Percentiles rank a stretch among this genome's conserved stretches.
phyloP scores from a whole-genome alignment of 495 filamentous ascomycete genomes.

The Tuber brumale region DNA sequence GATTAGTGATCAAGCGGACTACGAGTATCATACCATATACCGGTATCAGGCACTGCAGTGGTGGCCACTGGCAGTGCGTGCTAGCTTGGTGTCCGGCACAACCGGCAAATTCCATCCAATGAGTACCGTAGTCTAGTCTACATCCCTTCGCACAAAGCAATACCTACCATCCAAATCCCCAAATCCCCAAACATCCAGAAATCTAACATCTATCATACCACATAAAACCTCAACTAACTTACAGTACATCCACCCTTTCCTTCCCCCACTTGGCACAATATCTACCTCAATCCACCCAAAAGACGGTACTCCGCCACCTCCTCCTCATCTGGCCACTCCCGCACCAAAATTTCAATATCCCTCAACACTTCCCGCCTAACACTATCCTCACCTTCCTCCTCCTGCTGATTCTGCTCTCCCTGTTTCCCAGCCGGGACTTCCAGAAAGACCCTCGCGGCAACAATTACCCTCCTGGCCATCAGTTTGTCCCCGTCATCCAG shows the following conservation, averaged over 20 bases:
- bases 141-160: background rate
- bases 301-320: slow-evolving; percentile 21
- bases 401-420: slow-evolving; percentile 8
- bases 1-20: background rate
- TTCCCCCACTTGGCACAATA: background rate
- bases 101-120: background rate
- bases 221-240: background rate
- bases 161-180: background rate
- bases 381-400: slow-evolving; percentile 6
- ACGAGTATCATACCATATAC: background rate
- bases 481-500: background rate
- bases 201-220: background rate
- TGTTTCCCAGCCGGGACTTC: slow-evolving; percentile 12
- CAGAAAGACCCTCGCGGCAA: slow-evolving; percentile 28
- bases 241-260: background rate
- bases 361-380: slow-evolving; percentile 7
- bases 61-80: background rate
- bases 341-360: slow-evolving; percentile 4
- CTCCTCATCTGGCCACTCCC: slow-evolving; percentile 8
- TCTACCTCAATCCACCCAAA: slow-evolving; percentile 10
- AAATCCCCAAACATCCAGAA: background rate
- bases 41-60: background rate
- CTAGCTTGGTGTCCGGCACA: background rate
- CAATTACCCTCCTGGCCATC: slow-evolving; percentile 24
- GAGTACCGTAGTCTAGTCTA: too few relatives aligned